These are phyloP conservation scores for Ceriops zippeliana DNA, from an alignment of 345 rosid species.

Conservation along the genomic window DNA sequence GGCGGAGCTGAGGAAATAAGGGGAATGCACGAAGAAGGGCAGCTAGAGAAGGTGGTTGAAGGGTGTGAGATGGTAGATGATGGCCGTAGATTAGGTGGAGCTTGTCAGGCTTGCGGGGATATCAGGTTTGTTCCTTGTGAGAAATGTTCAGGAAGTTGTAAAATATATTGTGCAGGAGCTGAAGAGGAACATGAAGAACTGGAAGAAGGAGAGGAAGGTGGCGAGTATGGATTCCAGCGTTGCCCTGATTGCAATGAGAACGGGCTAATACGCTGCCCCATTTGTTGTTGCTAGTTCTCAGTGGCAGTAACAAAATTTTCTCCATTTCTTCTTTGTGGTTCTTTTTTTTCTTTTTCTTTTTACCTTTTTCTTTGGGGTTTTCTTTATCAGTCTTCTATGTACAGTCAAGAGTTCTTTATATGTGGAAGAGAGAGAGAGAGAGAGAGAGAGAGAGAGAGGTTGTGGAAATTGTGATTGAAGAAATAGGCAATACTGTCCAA, in stretches of 20 bases:
- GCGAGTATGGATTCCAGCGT: slow-evolving; percentile 50
- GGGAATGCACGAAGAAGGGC: slow-evolving; percentile 27
- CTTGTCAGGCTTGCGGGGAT: slow-evolving; percentile 89
- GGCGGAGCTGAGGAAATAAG: slow-evolving; percentile 31
- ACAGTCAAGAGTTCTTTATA: slow-evolving; percentile 27
- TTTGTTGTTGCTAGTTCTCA: slow-evolving; percentile 47
- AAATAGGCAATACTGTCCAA: slow-evolving; percentile 11
- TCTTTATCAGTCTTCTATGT: slow-evolving; percentile 29
- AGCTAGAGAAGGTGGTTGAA: slow-evolving; percentile 24
- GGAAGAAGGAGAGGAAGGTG: slow-evolving; percentile 27
- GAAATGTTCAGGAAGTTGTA: slow-evolving; percentile 90
- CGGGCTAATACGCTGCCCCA: slow-evolving; percentile 37
- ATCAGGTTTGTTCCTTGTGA: slow-evolving; percentile 88
- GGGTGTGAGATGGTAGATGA: slow-evolving; percentile 53
- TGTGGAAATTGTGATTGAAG: slow-evolving; percentile 9
- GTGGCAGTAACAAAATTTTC: slow-evolving; percentile 3
- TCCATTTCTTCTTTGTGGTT: background rate
- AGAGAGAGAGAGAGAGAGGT: background rate
- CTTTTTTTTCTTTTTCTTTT: background rate
- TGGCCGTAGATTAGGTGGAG: slow-evolving; percentile 26
- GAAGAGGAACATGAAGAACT: slow-evolving; percentile 29
- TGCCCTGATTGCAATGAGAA: slow-evolving; percentile 36
- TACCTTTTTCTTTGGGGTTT: background rate
- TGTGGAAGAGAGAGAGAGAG: slow-evolving; percentile 1
- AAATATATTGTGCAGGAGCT: slow-evolving; percentile 53